phyloP scores from a whole-genome alignment of 208 protist genomes.

The Trypanosoma boissoni region DNA sequence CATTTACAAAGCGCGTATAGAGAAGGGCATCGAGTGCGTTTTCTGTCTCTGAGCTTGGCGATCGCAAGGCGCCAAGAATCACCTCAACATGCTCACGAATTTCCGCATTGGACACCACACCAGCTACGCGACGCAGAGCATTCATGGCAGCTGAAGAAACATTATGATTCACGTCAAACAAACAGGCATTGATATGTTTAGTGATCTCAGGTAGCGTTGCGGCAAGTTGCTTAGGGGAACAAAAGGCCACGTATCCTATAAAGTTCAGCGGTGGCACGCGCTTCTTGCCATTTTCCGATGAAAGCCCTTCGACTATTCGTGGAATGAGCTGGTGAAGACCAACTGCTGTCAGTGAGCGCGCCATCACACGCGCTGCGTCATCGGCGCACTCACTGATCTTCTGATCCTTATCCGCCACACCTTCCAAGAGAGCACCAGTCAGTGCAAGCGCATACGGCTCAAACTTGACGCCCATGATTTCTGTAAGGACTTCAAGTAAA shows the following conservation, averaged over 20 bases:
- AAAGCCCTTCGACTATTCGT: conserved; percentile 61
- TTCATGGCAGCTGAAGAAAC: conserved; percentile 78
- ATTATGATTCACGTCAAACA: conserved; percentile 90
- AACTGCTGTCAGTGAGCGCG: conserved; percentile 74
- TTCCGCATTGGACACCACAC: conserved; percentile 89
- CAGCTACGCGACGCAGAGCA: conserved; percentile 84
- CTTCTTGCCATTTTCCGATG: conserved; percentile 77
- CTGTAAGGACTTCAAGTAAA: conserved; percentile 81
- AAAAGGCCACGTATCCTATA: conserved; percentile 91
- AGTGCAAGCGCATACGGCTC: conserved; percentile 87
- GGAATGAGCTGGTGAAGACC: conserved; percentile 89
- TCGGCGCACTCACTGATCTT: conserved; percentile 88
- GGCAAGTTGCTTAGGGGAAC: conserved; percentile 88
- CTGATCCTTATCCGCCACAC: conserved; percentile 77
- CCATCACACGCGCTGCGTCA: conserved; percentile 80
- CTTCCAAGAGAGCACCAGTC: conserved; percentile 64
- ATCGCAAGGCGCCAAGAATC: conserved; percentile 86
- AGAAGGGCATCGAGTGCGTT: conserved; percentile 90
- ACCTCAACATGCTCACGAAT: conserved; percentile 90
- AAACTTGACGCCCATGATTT: conserved; percentile 68
- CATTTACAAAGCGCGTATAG: conserved; percentile 92
- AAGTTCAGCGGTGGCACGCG: conserved; percentile 84
- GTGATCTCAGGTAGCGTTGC: conserved; percentile 89
- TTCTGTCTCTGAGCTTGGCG: conserved; percentile 87
- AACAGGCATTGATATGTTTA: conserved; percentile 78